Evolutionary conservation across 495 filamentous ascomycete genomes (phyloP), one percentile per base, ranked within the genome.

Genomic region (Cladorrhinum samala): DNA sequence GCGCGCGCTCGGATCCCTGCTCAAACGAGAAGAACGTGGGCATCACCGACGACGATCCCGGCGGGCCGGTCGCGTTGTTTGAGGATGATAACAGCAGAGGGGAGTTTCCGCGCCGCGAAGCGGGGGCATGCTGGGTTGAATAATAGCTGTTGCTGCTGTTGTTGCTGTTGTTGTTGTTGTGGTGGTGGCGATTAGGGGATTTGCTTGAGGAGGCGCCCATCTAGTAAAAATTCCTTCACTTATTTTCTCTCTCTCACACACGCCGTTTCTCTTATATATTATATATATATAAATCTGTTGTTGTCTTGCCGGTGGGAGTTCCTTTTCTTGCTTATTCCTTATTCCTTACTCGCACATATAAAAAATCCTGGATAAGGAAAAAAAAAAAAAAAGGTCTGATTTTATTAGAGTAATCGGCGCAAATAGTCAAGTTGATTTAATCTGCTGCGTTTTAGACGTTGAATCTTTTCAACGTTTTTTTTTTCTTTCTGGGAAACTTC

Each of bases 21-120:
- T 82, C 77, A 61, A 85, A 85, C 61, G 74, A 72, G 68, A 84
- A 83, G 72, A 84, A 82, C 27, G 73, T 68, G 47, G 79, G 79
- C 77, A 82, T 52, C 18, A 53, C 17, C 1, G 62, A 39, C 9
- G 45, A 24, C 3, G 40, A n/a, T n/a, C n/a, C n/a, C n/a, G 14
- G n/a, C 38, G 4, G 9, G 47, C n/a, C 2, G 36, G 30, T 46
- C 38, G 27, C 30, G n/a, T 21, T 17, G 21, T 18, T 16, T 17
- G 38, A 19, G 42, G 36, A 24, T 21, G 25, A 18, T 6, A 37
- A 45, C 18, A 19, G 7, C 7, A 37, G 14, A 37, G 30, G 30
- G 30, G 30, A 37, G 30, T 14, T 37, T 45, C 42, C 16, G 14
- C 33, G 39, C 2, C 16, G 7, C 8, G 16, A 30, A 38, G 11